Conservation (phyloP, 2,329 filamentous ascomycete species). For the Alternaria tenuissima region DNA sequence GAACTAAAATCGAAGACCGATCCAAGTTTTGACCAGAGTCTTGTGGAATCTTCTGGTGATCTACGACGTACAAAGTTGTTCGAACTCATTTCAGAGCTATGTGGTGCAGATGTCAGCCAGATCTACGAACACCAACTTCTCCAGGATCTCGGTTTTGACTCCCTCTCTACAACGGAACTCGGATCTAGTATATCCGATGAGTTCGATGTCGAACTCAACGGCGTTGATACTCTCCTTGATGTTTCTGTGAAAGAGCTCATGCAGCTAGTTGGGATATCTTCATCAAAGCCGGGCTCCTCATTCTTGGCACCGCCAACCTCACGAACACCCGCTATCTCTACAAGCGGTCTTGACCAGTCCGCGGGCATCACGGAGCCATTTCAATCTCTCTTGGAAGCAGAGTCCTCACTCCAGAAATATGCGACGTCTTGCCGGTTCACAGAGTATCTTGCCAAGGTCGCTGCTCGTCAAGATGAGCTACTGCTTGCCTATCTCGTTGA, state of each 20-base stretch:
- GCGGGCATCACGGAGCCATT: constrained; percentile 7
- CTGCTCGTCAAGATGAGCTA: constrained; percentile 20
- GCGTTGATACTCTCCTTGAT: constrained; percentile 12
- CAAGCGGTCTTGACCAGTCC: not conserved
- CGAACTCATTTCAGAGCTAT: constrained; percentile 13
- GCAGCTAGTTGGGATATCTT: constrained; percentile 1
- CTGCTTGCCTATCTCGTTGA: constrained; percentile 25
- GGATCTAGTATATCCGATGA: constrained; percentile 11
- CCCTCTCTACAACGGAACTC: constrained; percentile 15
- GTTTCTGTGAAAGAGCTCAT: constrained; percentile 10
- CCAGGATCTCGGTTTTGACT: constrained; percentile 20
- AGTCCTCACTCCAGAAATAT: not conserved
- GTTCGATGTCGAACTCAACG: constrained; percentile 14
- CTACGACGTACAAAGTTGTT: constrained; percentile 4
- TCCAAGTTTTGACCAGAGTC: not conserved
- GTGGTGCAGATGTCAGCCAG: constrained; percentile 4
- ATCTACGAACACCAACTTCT: constrained; percentile 13
- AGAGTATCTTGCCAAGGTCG: constrained; percentile 10
- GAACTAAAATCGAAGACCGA: not conserved
- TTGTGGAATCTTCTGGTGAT: not conserved
- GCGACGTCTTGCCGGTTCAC: constrained; percentile 14
- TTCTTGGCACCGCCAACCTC: not conserved
- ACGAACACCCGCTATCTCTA: not conserved
- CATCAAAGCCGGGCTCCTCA: not conserved
- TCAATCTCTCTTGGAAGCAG: constrained; percentile 7